Evolutionary conservation across 306 rosid species (phyloP).

Genomic region (Quercus gilva): DNA sequence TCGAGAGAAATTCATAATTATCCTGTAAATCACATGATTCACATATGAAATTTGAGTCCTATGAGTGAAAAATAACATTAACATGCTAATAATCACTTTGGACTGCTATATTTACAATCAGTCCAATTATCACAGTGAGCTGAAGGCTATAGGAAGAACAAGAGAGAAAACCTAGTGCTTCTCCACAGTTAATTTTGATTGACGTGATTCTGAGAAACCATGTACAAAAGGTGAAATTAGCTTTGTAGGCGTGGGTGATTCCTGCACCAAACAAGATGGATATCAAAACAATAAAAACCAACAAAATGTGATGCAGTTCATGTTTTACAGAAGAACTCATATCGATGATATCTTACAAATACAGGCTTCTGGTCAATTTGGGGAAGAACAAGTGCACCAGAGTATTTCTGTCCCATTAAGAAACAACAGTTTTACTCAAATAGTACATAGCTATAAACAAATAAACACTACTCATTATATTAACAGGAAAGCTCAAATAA

Average conservation of each 20-base stretch:
- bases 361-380: conserved; percentile 55
- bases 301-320: neutral
- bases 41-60: no score
- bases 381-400: conserved; percentile 47
- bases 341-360: conserved; percentile 51
- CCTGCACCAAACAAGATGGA: conserved; percentile 48
- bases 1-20: conserved; percentile 80
- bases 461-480: conserved; percentile 8
- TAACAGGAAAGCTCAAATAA: neutral
- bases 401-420: conserved; percentile 57
- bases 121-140: neutral
- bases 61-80: neutral
- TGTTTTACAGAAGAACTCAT: conserved; percentile 11
- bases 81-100: neutral
- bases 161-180: conserved; percentile 68
- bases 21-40: conserved; percentile 53
- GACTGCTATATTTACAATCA: neutral
- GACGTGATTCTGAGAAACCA: conserved; percentile 75
- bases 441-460: neutral
- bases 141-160: conserved; percentile 5
- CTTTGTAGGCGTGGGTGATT: conserved; percentile 91
- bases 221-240: conserved; percentile 49
- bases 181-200: conserved; percentile 67
- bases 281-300: conserved; percentile 7
- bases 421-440: conserved; percentile 11